Conservation (phyloP, 495 filamentous ascomycete species). For the Aspergillus biplanus region DNA sequence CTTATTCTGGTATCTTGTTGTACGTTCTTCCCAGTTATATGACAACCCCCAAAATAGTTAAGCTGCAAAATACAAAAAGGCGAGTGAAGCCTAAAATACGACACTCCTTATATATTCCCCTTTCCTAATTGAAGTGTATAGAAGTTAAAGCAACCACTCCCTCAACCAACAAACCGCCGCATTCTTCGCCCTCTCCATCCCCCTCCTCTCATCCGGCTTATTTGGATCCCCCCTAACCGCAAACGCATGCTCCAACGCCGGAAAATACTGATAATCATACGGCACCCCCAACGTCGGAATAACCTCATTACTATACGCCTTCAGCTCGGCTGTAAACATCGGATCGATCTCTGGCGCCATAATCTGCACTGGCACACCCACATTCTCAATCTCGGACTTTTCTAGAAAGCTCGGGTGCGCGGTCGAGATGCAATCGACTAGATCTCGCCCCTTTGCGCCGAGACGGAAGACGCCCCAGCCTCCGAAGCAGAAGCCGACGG, state of each 20-base stretch:
- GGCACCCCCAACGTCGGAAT: conserved; percentile 46
- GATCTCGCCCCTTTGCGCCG: conserved; percentile 36
- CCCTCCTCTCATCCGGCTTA: conserved; percentile 14
- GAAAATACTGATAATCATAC: conserved; percentile 63
- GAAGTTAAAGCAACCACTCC: too few relatives aligned
- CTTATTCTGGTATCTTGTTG: too few relatives aligned
- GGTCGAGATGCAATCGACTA: conserved; percentile 60
- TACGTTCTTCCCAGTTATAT: too few relatives aligned
- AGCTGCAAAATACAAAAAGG: too few relatives aligned
- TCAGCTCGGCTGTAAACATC: conserved; percentile 54
- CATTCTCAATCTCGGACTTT: conserved; percentile 52
- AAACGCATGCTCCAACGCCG: conserved; percentile 56
- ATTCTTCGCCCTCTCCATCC: too few relatives aligned
- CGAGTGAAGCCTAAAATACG: too few relatives aligned
- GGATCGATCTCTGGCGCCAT: conserved; percentile 60
- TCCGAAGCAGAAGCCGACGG: conserved; percentile 65
- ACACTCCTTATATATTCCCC: too few relatives aligned
- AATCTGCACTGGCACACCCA: conserved; percentile 60
- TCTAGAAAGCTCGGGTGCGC: conserved; percentile 57
- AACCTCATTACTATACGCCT: conserved; percentile 44
- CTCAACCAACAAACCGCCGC: too few relatives aligned
- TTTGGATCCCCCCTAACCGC: conserved; percentile 48
- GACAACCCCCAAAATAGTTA: too few relatives aligned
- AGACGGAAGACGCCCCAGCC: conserved; percentile 60
- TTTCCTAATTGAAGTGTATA: too few relatives aligned